Percentiles rank a stretch among this genome's conserved stretches.
These are phyloP conservation scores for Fonticula alba DNA, from an alignment of 78 protist genomes.

Conservation along the genomic window DNA sequence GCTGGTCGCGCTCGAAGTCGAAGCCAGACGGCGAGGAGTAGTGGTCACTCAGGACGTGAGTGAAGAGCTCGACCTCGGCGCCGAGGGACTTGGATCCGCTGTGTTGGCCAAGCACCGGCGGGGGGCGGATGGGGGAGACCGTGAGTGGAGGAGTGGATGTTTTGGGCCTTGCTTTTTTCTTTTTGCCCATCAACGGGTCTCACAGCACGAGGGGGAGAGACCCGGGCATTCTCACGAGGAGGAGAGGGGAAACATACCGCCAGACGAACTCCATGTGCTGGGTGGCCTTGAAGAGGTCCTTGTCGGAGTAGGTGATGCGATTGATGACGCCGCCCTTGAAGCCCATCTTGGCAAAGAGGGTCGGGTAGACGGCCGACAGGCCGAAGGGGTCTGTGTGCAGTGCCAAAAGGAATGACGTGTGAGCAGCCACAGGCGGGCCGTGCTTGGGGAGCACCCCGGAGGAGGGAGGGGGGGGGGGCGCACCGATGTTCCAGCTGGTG, in stretches of 20 bases:
- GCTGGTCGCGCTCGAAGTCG: background rate
- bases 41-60: slow-evolving; percentile 25
- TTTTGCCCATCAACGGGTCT: too few relatives aligned
- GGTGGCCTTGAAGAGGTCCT: background rate
- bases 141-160: too few relatives aligned
- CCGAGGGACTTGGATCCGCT: slow-evolving; percentile 11
- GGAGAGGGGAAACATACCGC: too few relatives aligned
- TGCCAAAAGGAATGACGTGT: background rate
- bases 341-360: slow-evolving; percentile 13
- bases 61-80: slow-evolving; percentile 15
- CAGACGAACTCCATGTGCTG: slow-evolving; percentile 52
- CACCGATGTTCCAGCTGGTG: too few relatives aligned
- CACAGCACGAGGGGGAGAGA: too few relatives aligned
- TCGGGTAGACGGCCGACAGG: slow-evolving; percentile 20
- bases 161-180: too few relatives aligned
- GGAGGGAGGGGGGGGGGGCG: too few relatives aligned
- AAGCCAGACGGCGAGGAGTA: slow-evolving; percentile 15
- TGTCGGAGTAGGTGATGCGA: slow-evolving; percentile 18
- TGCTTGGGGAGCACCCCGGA: too few relatives aligned
- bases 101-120: too few relatives aligned
- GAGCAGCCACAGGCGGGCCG: background rate
- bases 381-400: slow-evolving; percentile 60
- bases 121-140: too few relatives aligned
- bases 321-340: slow-evolving; percentile 31
- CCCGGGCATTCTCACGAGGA: too few relatives aligned